These are phyloP conservation scores for Hortiboletus campestris DNA, from an alignment of 768 basidiomycete species.

Conservation along the genomic window DNA sequence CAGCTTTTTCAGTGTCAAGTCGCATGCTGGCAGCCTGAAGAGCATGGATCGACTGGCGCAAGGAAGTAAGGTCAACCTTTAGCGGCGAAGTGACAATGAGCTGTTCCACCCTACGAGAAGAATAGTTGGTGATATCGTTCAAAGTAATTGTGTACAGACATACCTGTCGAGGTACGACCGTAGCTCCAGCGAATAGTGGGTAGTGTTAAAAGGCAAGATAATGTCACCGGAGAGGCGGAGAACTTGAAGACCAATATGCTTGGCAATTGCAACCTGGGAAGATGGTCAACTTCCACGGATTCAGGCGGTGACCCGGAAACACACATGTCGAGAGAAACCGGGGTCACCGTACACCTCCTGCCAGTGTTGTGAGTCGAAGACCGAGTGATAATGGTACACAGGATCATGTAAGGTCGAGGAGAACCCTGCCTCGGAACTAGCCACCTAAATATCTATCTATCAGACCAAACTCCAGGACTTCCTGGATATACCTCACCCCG, in stretches of 20 bases:
- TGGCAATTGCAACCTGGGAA: conserved; percentile 60
- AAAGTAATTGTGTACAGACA: conserved; percentile 15
- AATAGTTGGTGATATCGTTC: conserved; percentile 24
- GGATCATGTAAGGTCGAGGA: conserved; percentile 47
- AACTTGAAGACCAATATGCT: conserved; percentile 60
- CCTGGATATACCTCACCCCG: conserved; percentile 44
- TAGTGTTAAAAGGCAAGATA: conserved; percentile 72
- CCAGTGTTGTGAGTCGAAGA: conserved; percentile 73
- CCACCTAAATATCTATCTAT: conserved; percentile 22
- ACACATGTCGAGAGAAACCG: conserved; percentile 69
- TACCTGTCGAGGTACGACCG: conserved; percentile 59
- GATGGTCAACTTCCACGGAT: not conserved
- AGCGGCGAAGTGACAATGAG: conserved; percentile 31
- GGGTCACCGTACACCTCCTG: conserved; percentile 76
- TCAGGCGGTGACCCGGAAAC: conserved; percentile 17
- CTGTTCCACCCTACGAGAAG: conserved; percentile 28
- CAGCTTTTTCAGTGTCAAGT: conserved; percentile 58
- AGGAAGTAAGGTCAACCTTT: conserved; percentile 47
- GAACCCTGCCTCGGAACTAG: conserved; percentile 36
- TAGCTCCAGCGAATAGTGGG: conserved; percentile 71
- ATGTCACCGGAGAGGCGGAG: conserved; percentile 64
- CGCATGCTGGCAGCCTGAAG: conserved; percentile 51
- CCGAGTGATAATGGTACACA: conserved; percentile 72
- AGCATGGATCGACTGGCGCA: conserved; percentile 46
- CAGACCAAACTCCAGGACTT: not conserved